Conservation (phyloP, 768 basidiomycete genomes). For the Russula emetica region DNA sequence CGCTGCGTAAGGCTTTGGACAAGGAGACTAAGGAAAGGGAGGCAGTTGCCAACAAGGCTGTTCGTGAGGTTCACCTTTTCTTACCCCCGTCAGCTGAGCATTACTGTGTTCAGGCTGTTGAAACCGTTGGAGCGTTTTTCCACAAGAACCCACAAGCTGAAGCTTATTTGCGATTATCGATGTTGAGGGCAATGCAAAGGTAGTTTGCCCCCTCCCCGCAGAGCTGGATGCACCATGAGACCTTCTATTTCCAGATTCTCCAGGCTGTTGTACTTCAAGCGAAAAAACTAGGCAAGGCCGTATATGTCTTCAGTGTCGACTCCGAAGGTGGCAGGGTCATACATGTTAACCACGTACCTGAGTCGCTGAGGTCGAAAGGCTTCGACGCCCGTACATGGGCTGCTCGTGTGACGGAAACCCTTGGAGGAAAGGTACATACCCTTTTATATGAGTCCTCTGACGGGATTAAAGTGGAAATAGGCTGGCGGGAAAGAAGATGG, state of each 20-base stretch:
- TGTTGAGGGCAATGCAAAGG: slow-evolving; percentile 85
- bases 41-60: slow-evolving; percentile 69
- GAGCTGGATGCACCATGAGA: background rate
- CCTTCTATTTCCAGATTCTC: slow-evolving; percentile 49
- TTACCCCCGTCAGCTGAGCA: background rate
- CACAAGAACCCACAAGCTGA: slow-evolving; percentile 64
- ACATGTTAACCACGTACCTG: slow-evolving; percentile 80
- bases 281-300: slow-evolving; percentile 76
- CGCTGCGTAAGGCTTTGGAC: slow-evolving; percentile 76
- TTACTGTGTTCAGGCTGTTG: slow-evolving; percentile 52
- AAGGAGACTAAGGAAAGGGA: slow-evolving; percentile 83
- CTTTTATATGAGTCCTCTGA: background rate
- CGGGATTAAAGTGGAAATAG: slow-evolving; percentile 37
- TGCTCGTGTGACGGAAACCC: slow-evolving; percentile 61
- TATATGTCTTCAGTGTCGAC: slow-evolving; percentile 87
- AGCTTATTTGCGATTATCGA: slow-evolving; percentile 70
- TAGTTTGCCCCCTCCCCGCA: slow-evolving; percentile 29
- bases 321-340: slow-evolving; percentile 65
- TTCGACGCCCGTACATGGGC: slow-evolving; percentile 91
- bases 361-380: slow-evolving; percentile 55
- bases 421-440: slow-evolving; percentile 84
- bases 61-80: slow-evolving; percentile 34
- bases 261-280: slow-evolving; percentile 70
- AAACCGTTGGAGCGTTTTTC: slow-evolving; percentile 68
- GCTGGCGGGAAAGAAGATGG: slow-evolving; percentile 94